Evolutionary conservation across 192 early-diverging fungal genomes (phyloP).

Genomic region (Gonapodya sp.): DNA sequence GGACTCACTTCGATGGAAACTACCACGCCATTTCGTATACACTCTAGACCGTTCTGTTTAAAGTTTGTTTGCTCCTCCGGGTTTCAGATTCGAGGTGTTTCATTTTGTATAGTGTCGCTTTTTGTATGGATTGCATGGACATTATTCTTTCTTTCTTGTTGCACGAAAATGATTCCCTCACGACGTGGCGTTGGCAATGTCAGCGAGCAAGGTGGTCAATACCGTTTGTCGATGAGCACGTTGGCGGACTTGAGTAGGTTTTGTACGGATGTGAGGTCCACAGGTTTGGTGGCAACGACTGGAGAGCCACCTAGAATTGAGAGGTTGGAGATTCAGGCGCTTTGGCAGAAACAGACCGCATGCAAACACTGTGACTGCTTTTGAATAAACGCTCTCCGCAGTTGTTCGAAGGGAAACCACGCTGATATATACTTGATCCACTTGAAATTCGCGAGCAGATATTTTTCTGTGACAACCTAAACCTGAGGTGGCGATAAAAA

Average conservation of each 20-base stretch:
- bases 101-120: neutral
- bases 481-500: no score
- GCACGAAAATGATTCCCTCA: neutral
- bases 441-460: neutral
- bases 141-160: neutral
- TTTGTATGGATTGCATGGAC: neutral
- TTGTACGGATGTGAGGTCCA: neutral
- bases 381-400: neutral
- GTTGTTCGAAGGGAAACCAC: neutral
- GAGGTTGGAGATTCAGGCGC: neutral
- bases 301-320: neutral
- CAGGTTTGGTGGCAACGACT: neutral
- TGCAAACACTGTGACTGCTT: neutral
- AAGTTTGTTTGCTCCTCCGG: neutral
- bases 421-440: constrained; percentile 1
- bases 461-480: neutral
- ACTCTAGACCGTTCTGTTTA: neutral
- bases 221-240: neutral
- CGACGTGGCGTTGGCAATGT: neutral
- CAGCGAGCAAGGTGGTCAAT: neutral
- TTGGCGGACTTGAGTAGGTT: neutral
- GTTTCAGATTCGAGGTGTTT: neutral
- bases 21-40: no score
- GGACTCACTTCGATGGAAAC: no score
- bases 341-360: neutral